phyloP scores from a whole-genome alignment of 1,284 basidiomycete species.

The Cerioporus squamosus region DNA sequence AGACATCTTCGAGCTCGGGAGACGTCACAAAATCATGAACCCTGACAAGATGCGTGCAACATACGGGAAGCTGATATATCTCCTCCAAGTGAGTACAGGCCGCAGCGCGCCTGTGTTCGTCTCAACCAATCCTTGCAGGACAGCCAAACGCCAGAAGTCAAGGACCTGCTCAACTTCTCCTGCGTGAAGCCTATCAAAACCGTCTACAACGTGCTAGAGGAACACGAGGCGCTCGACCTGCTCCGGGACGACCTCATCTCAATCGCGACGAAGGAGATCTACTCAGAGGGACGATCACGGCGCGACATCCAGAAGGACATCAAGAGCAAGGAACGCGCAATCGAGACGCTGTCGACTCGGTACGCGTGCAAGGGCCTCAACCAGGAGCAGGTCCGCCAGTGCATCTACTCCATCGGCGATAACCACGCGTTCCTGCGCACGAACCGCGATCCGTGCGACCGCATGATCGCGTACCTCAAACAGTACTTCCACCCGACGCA shows the following conservation, averaged over 20 bases:
- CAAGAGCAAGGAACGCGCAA: constrained; percentile 79
- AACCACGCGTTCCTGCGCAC: constrained; percentile 82
- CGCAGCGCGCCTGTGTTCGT: background rate
- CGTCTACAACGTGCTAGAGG: constrained; percentile 67
- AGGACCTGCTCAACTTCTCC: constrained; percentile 74
- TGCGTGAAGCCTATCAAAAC: constrained; percentile 77
- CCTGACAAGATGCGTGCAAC: constrained; percentile 86
- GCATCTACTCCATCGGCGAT: constrained; percentile 83
- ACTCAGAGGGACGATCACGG: constrained; percentile 68
- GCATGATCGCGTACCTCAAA: constrained; percentile 76
- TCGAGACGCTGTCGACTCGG: constrained; percentile 67
- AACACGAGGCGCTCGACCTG: constrained; percentile 63
- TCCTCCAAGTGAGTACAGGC: constrained; percentile 62
- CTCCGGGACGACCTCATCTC: constrained; percentile 75
- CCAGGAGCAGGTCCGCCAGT: constrained; percentile 71
- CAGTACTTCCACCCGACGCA: constrained; percentile 75
- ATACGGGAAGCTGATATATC: constrained; percentile 82
- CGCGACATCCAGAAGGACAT: constrained; percentile 81
- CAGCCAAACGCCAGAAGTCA: constrained; percentile 76
- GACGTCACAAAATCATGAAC: constrained; percentile 86
- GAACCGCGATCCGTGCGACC: constrained; percentile 84
- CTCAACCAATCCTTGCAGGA: constrained; percentile 49
- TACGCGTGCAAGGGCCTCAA: constrained; percentile 61
- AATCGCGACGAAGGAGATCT: constrained; percentile 78
- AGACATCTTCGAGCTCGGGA: constrained; percentile 75